Conservation (phyloP, 371 early-diverging fungal genomes). For the Zopfochytrium polystomum region DNA sequence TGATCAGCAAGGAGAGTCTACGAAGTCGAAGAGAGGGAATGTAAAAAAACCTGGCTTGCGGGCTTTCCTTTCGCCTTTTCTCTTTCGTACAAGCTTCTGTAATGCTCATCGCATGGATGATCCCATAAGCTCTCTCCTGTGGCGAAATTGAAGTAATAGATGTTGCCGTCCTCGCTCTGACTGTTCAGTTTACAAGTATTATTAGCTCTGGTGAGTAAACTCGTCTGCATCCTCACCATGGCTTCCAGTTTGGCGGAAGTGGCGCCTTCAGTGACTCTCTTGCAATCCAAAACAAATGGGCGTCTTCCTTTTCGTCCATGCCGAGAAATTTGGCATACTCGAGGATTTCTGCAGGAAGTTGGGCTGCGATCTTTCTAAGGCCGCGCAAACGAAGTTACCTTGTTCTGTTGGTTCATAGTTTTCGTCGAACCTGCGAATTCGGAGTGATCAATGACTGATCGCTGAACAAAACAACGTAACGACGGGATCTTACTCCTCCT, state of each 20-base stretch:
- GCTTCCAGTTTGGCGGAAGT: conserved; percentile 58
- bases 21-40: too few relatives aligned
- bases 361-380: background rate
- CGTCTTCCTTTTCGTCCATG: conserved; percentile 50
- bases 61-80: conserved; percentile 50
- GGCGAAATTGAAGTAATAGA: conserved; percentile 61
- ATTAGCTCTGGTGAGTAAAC: background rate
- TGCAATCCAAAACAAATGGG: conserved; percentile 58
- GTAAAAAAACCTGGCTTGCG: too few relatives aligned
- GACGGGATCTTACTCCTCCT: too few relatives aligned
- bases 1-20: too few relatives aligned
- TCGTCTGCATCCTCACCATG: conserved; percentile 40
- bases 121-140: conserved; percentile 60
- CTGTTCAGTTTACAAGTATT: conserved; percentile 20
- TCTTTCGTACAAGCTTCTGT: conserved; percentile 43
- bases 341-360: conserved; percentile 43
- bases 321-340: conserved; percentile 61
- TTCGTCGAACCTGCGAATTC: conserved; percentile 43
- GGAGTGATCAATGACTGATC: too few relatives aligned
- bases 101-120: conserved; percentile 62
- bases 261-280: conserved; percentile 57
- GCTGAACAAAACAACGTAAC: too few relatives aligned
- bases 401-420: conserved; percentile 56
- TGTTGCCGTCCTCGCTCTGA: conserved; percentile 53
- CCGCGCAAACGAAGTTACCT: conserved; percentile 25